Conservation (phyloP, 164 flowering plant genomes). For the Vitis cinerea region DNA sequence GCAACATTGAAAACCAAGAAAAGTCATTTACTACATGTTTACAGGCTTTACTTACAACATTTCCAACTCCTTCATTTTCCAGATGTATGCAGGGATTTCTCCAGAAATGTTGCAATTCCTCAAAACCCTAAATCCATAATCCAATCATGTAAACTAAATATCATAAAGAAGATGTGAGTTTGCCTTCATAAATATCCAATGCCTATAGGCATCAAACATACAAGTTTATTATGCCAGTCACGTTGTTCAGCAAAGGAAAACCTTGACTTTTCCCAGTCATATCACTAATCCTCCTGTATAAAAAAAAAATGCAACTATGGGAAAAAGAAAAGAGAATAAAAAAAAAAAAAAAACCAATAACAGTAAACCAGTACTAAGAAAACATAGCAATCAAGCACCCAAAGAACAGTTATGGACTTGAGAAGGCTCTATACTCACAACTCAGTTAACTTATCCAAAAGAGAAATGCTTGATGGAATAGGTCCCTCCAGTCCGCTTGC, state of each 20-base stretch:
- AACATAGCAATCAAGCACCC: neutral
- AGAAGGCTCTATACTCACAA: constrained; percentile 42
- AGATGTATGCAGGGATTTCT: constrained; percentile 51
- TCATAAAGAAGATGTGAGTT: neutral
- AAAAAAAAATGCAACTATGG: too few species aligned
- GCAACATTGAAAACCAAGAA: too few species aligned
- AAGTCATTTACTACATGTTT: neutral
- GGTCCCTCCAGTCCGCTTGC: constrained; percentile 72
- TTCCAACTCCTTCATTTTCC: constrained; percentile 34
- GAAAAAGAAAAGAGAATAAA: neutral
- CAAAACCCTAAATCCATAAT: constrained; percentile 33
- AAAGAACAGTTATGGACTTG: neutral
- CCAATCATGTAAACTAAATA: neutral
- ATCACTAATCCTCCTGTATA: constrained; percentile 73
- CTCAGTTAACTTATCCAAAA: constrained; percentile 36
- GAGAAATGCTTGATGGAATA: constrained; percentile 55
- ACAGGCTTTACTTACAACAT: constrained; percentile 46
- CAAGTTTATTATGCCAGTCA: constrained; percentile 40
- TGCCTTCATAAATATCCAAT: neutral
- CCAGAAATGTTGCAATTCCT: constrained; percentile 67
- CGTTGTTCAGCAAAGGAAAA: constrained; percentile 15
- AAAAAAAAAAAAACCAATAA: neutral
- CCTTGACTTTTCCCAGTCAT: constrained; percentile 36
- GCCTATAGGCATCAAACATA: constrained; percentile 29
- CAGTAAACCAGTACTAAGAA: neutral